Conservation (phyloP, 306 rosid genomes). For the Citrullus colocynthis region DNA sequence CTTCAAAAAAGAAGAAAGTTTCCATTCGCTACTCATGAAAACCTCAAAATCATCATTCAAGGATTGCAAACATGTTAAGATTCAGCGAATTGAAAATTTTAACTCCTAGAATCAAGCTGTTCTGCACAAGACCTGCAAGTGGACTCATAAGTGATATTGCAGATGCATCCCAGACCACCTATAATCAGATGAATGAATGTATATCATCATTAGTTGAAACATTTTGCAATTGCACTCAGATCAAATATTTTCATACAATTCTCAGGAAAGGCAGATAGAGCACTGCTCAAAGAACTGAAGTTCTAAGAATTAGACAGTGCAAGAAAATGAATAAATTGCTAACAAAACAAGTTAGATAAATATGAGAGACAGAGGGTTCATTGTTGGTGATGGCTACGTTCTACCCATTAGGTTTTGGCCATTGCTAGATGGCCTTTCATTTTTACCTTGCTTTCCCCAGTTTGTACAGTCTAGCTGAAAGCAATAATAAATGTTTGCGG, state of each 20-base stretch:
- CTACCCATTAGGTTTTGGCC: background rate
- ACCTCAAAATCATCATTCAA: background rate
- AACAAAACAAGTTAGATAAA: background rate
- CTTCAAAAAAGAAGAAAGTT: background rate
- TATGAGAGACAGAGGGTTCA: background rate
- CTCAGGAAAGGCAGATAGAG: background rate
- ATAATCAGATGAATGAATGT: conserved; percentile 12
- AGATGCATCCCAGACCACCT: conserved; percentile 83
- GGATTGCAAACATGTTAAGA: background rate
- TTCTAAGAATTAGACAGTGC: background rate
- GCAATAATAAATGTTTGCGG: background rate
- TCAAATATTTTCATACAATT: background rate
- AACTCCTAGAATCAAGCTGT: conserved; percentile 9
- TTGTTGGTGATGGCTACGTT: background rate
- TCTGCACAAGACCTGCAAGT: conserved; percentile 59
- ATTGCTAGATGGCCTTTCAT: background rate
- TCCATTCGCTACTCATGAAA: background rate
- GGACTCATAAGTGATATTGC: conserved; percentile 59
- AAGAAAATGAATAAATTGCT: background rate
- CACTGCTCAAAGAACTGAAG: background rate
- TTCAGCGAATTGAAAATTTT: background rate
- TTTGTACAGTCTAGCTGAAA: background rate
- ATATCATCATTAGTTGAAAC: background rate
- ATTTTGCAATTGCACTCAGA: background rate
- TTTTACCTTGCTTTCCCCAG: background rate